These are phyloP conservation scores for Hordeum pubiflorum DNA, from an alignment of 202 grass and related monocot genomes.

Conservation along the genomic window DNA sequence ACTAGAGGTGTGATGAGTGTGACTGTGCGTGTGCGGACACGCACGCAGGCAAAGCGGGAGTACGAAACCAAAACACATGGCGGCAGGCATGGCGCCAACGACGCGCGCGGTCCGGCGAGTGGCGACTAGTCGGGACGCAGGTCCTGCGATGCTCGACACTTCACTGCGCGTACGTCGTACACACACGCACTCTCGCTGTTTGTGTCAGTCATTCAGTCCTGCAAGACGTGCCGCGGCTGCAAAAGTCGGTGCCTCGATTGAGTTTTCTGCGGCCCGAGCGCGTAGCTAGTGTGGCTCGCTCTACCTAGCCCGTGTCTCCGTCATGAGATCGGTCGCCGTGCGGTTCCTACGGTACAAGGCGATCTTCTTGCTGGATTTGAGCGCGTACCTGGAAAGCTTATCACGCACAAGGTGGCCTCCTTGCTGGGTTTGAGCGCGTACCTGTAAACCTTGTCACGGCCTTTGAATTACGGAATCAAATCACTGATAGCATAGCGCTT, in stretches of 20 bases:
- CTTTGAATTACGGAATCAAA: not conserved
- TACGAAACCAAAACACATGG: not conserved
- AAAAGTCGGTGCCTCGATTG: not conserved
- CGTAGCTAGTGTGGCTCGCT: not conserved
- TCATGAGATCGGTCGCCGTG: not conserved
- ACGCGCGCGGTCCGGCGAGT: not conserved
- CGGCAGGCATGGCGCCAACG: not conserved
- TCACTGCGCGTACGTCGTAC: not conserved
- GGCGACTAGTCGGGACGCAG: not conserved
- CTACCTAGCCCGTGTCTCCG: not conserved
- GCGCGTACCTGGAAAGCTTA: not conserved
- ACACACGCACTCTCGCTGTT: not conserved
- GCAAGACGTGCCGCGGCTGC: not conserved
- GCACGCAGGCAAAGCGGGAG: not conserved
- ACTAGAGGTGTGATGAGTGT: too few species aligned
- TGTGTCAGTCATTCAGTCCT: not conserved
- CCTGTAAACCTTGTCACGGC: too few species aligned
- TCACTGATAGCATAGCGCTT: too few species aligned
- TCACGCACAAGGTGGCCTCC: not conserved
- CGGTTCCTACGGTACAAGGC: too few species aligned
- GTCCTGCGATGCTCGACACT: not conserved
- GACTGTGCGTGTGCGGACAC: not conserved
- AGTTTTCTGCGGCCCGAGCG: not conserved
- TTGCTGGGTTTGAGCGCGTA: not conserved
- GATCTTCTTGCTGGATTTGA: not conserved